Percentiles rank a stretch among this genome's conserved stretches.
Evolutionary conservation across 106 monocot species (phyloP).

Genomic region (Dactylorhiza incarnata): DNA sequence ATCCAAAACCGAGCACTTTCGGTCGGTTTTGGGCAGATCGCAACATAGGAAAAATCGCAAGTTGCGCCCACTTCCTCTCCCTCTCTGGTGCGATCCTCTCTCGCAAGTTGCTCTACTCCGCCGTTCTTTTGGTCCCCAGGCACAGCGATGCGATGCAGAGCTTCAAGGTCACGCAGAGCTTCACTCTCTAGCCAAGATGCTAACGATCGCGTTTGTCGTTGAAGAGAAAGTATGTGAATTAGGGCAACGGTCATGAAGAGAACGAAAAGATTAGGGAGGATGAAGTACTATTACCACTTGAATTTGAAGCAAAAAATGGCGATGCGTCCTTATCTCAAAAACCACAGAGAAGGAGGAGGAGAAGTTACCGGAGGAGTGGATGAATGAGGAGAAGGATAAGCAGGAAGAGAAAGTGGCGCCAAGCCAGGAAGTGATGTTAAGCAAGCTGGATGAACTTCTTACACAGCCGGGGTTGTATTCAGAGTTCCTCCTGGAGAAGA

Average conservation of each 20-base stretch:
- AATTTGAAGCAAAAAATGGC: conserved; percentile 22
- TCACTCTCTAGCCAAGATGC: too few species aligned
- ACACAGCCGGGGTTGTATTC: conserved; percentile 34
- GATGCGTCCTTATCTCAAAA: conserved; percentile 21
- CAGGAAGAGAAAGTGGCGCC: neutral
- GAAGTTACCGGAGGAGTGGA: conserved; percentile 7
- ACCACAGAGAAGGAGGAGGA: conserved; percentile 21
- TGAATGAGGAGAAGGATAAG: conserved; percentile 4
- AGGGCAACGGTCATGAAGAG: neutral
- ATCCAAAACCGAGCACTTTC: too few species aligned
- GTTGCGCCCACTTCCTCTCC: too few species aligned
- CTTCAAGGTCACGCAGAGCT: too few species aligned
- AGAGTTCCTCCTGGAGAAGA: conserved; percentile 77
- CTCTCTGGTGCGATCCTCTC: too few species aligned
- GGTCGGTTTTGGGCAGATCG: too few species aligned
- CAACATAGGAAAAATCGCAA: too few species aligned
- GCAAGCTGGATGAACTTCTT: conserved; percentile 25
- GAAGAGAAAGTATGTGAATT: neutral
- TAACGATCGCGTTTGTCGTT: neutral
- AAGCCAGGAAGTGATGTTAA: conserved; percentile 13
- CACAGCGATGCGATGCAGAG: too few species aligned
- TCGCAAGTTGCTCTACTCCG: too few species aligned
- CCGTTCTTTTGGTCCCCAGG: too few species aligned
- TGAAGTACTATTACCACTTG: neutral
- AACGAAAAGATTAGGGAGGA: neutral